These are phyloP conservation scores for Phytophthora ramorum DNA, from an alignment of 352 stramenopile species.

Conservation along the genomic window DNA sequence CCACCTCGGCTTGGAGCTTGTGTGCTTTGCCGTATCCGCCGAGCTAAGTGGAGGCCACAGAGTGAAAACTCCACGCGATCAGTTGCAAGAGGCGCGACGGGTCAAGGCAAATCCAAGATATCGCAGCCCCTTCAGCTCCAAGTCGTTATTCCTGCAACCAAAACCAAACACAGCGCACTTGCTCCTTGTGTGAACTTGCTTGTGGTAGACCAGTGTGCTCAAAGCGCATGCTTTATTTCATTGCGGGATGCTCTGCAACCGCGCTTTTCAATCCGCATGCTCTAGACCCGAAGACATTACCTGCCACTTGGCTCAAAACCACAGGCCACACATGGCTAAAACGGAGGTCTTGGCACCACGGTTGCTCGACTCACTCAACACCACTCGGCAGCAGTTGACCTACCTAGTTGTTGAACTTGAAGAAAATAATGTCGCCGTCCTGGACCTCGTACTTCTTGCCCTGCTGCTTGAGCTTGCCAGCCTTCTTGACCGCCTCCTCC, in stretches of 20 bases:
- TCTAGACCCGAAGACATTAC: constrained; percentile 50
- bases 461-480: constrained; percentile 89
- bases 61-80: constrained; percentile 9
- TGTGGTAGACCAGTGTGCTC: constrained; percentile 26
- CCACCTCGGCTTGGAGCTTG: not conserved
- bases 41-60: not conserved
- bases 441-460: constrained; percentile 93
- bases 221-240: constrained; percentile 47
- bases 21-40: not conserved
- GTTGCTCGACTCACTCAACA: constrained; percentile 30
- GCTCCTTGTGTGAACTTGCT: constrained; percentile 8
- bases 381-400: constrained; percentile 13
- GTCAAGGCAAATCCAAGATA: constrained; percentile 34
- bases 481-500: constrained; percentile 91
- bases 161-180: constrained; percentile 9
- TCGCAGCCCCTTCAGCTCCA: constrained; percentile 16
- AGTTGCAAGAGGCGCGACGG: constrained; percentile 38
- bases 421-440: constrained; percentile 92
- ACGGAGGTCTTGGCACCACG: constrained; percentile 1
- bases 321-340: constrained; percentile 86
- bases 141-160: constrained; percentile 19
- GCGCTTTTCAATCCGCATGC: constrained; percentile 25
- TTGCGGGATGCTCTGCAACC: constrained; percentile 23
- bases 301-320: constrained; percentile 97
- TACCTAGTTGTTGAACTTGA: constrained; percentile 94